Conservation (phyloP, 2,329 filamentous ascomycete genomes). For the Chaetomiaceae sp. region DNA sequence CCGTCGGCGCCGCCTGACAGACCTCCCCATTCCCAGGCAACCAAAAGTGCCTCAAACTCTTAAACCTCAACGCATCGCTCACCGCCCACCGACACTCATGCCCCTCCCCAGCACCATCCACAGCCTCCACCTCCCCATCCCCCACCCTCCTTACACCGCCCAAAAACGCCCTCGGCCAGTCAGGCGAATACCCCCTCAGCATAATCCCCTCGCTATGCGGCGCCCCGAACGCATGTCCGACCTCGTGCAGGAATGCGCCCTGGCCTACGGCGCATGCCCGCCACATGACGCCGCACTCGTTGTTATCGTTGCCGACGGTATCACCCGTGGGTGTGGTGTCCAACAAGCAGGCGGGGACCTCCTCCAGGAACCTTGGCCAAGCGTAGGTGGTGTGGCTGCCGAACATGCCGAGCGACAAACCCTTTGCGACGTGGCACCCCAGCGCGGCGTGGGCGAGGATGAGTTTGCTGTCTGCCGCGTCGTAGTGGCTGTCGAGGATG, state of each 20-base stretch:
- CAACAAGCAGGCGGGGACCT: constrained; percentile 14
- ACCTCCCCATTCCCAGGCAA: constrained; percentile 53
- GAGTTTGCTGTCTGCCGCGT: constrained; percentile 46
- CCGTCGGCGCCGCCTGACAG: not conserved
- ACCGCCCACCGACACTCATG: constrained; percentile 67
- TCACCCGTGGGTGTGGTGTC: constrained; percentile 31
- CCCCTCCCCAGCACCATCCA: not conserved
- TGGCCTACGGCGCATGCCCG: constrained; percentile 51
- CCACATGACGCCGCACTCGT: constrained; percentile 40
- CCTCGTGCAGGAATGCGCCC: constrained; percentile 67
- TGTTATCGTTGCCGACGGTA: constrained; percentile 39
- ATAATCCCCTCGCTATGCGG: constrained; percentile 66
- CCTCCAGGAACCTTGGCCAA: constrained; percentile 21
- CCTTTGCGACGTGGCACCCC: constrained; percentile 12
- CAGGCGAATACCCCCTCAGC: constrained; percentile 40
- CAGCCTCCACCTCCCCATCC: not conserved
- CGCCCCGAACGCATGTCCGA: constrained; percentile 66
- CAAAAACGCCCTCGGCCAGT: constrained; percentile 43
- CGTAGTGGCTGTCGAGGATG: constrained; percentile 57
- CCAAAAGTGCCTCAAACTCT: constrained; percentile 63
- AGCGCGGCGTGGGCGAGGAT: constrained; percentile 58
- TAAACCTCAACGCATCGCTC: constrained; percentile 62
- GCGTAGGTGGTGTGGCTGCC: constrained; percentile 20
- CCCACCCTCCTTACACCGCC: constrained; percentile 20
- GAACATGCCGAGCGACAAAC: constrained; percentile 20